Base-by-base conservation (phyloP, 2,329 filamentous ascomycete genomes). In the Epichloe glyceriae region DNA sequence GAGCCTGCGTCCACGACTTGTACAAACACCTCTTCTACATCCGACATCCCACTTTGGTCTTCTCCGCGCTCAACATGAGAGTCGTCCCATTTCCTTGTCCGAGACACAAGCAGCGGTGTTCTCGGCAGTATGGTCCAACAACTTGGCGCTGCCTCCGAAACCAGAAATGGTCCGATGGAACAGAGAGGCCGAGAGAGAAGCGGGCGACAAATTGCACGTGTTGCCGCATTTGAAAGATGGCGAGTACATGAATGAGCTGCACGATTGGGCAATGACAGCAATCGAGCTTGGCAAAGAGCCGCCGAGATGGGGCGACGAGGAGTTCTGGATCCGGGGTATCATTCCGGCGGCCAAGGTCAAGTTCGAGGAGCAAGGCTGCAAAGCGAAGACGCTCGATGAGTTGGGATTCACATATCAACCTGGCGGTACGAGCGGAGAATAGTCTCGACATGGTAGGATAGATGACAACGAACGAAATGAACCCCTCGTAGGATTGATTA, bases 11-110 rank as follows among this genome's bases (percentile, higher is more conserved):
- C 1, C 72, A 82, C 54, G 80, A 84, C 35, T 68, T 90, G 3
- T 95, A 89, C 64, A 74, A 88, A 56, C 88, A 97, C 59, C 60
- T 96, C 10, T 84, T 96, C 64, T 82, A 83, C 63, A 81, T 83
- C 3, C 71, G 78, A 1, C 79, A 88, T 53, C 88, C 90, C 1
- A 93, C 87, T 0, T 71, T 97, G 1, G 83, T 79, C 0, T 90
- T 96, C 62, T 74, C 86, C 0, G 80, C 79, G 0, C 71, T 96
- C 39, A 83, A 86, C 15, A 84, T 89, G 62, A 85, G 85, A 57
- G 79, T 93, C n/a, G 85, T 94, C n/a, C 91, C 91, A 0, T 95
- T 95, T 63, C 84, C 0, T 60, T 93, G 1, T 76, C 83, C 0
- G 88, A 96, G 68, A 81, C 79, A 5, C 90, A 96, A 66, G 81